A percentile compares a stretch with the other conserved stretches of the same genome.
phyloP scores from a whole-genome alignment of 192 early-diverging fungal species.

The Coemansia reversa region DNA sequence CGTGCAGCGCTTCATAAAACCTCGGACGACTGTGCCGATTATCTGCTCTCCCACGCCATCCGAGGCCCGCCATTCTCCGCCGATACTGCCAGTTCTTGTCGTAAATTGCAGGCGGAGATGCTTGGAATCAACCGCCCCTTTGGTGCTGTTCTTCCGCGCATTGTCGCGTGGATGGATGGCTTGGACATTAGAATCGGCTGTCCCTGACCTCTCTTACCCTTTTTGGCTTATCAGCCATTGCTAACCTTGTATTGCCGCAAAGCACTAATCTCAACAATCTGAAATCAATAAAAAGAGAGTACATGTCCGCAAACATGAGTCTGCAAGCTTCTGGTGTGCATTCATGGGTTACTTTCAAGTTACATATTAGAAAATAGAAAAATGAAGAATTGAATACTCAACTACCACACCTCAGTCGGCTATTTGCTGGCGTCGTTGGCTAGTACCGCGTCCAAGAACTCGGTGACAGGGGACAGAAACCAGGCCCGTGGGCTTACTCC shows the following conservation, averaged over 20 bases:
- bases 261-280: too few species aligned
- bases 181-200: constrained; percentile 29
- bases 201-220: not conserved
- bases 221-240: constrained; percentile 1
- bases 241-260: too few species aligned
- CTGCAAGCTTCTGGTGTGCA: too few species aligned
- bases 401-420: too few species aligned
- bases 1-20: not conserved
- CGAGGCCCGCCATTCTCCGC: too few species aligned
- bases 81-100: too few species aligned
- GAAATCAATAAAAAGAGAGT: not conserved
- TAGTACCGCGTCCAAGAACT: constrained; percentile 52
- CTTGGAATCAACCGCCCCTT: constrained; percentile 42
- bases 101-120: not conserved
- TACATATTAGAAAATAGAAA: not conserved
- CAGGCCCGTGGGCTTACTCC: constrained; percentile 48
- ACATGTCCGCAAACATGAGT: too few species aligned
- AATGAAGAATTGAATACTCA: not conserved
- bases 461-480: constrained; percentile 61
- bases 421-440: not conserved
- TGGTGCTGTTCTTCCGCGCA: constrained; percentile 16
- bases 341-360: too few species aligned
- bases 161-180: constrained; percentile 53
- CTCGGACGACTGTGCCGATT: not conserved
- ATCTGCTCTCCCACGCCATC: too few species aligned